Percentiles rank a stretch among this genome's conserved stretches.
Conservation (phyloP, 768 basidiomycete genomes). For the Suillus occidentalis region DNA sequence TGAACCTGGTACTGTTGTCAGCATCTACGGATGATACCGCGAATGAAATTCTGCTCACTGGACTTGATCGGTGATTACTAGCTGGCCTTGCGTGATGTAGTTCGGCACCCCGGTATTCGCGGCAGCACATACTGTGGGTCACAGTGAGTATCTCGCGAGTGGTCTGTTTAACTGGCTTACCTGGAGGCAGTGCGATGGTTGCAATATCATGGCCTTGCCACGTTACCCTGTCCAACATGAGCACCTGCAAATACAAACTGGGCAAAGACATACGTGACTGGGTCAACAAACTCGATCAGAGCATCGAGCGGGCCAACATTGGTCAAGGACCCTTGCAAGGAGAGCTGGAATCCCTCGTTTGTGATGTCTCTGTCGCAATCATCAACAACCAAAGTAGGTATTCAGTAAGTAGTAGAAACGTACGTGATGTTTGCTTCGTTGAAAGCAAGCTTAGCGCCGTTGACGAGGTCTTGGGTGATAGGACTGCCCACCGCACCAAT, state of each 20-base stretch:
- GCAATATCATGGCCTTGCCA: constrained; percentile 69
- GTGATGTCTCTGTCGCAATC: constrained; percentile 53
- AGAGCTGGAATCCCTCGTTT: constrained; percentile 62
- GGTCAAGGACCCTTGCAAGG: constrained; percentile 58
- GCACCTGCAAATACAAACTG: neutral
- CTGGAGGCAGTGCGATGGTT: constrained; percentile 57
- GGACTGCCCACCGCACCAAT: constrained; percentile 73
- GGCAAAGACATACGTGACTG: constrained; percentile 47
- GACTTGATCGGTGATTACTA: constrained; percentile 55
- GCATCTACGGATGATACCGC: neutral
- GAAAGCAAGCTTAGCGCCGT: constrained; percentile 54
- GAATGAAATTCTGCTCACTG: constrained; percentile 36
- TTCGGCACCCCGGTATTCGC: constrained; percentile 68
- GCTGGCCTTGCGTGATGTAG: constrained; percentile 49
- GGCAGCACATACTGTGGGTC: constrained; percentile 59
- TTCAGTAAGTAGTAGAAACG: constrained; percentile 8
- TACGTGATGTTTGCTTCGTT: constrained; percentile 59
- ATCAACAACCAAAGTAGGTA: constrained; percentile 39
- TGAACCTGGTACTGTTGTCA: constrained; percentile 44
- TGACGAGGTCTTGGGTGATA: constrained; percentile 63
- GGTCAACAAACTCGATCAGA: constrained; percentile 62
- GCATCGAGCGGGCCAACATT: constrained; percentile 71
- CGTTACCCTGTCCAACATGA: constrained; percentile 41
- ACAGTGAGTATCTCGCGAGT: neutral
- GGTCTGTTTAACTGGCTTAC: constrained; percentile 30